These are phyloP conservation scores for Globisporangium nodosum DNA, from an alignment of 352 stramenopile genomes.

Conservation along the genomic window DNA sequence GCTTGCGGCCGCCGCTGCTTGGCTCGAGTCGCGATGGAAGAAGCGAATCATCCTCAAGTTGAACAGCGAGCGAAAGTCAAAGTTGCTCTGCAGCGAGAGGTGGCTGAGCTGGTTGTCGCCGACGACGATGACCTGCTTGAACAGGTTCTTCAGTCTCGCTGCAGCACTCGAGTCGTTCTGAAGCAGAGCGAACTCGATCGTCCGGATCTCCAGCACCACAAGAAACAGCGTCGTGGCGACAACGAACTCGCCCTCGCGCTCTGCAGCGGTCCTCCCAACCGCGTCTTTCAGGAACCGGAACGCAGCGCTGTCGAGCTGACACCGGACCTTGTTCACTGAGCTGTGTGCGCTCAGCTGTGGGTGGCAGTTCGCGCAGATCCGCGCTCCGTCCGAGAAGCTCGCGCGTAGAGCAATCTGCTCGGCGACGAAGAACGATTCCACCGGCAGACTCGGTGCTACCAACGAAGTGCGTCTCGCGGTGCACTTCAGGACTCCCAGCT, in stretches of 20 bases:
- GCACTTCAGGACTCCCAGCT: constrained; percentile 28
- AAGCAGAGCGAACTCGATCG: constrained; percentile 51
- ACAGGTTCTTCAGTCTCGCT: constrained; percentile 34
- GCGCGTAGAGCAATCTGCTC: constrained; percentile 35
- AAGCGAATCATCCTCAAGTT: constrained; percentile 28
- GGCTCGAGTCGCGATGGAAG: constrained; percentile 3
- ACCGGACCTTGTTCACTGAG: constrained; percentile 36
- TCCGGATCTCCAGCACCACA: constrained; percentile 40
- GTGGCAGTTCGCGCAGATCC: constrained; percentile 35
- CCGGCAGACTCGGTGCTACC: neutral
- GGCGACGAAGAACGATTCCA: constrained; percentile 26
- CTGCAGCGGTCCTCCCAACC: neutral
- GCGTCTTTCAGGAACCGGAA: constrained; percentile 13
- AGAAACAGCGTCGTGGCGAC: constrained; percentile 33
- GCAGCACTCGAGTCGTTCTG: neutral
- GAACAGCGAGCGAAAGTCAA: constrained; percentile 51
- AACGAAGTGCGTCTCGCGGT: constrained; percentile 2
- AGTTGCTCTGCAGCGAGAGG: constrained; percentile 40
- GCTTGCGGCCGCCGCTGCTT: neutral
- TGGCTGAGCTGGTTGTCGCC: constrained; percentile 55
- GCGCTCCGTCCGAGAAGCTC: constrained; percentile 47
- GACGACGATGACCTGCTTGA: constrained; percentile 51
- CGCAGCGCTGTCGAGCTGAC: constrained; percentile 26
- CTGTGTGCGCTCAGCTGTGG: constrained; percentile 43
- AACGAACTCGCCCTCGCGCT: neutral